Evolutionary conservation across 768 basidiomycete species (phyloP), one percentile per base, ranked within the genome.

Genomic region (Leccinellum rugosiceps): DNA sequence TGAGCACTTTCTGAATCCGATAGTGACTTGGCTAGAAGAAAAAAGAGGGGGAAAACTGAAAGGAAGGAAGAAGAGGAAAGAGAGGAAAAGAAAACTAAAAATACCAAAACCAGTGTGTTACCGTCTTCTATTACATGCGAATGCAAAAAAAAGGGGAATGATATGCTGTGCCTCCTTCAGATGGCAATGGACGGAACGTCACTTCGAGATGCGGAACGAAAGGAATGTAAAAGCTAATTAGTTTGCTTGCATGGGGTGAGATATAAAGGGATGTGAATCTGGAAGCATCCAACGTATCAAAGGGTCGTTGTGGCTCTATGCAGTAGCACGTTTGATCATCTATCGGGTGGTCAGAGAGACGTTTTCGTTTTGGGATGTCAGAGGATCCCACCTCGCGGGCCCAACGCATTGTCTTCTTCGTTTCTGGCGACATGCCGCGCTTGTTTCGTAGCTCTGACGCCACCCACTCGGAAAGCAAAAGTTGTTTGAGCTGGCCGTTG

Each of bases 391-490:
- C 94, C 83, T 97, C 94, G 53, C 90, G 84, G 19, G 94, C 93
- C 93, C 94, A 97, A 60, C 91, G 88, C 76, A 93, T 78, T 3
- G 90, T 92, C 80, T 86, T 90, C 83, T 88, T 94, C 35, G 88
- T 88, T 63, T 94, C 92, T 43, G 78, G 72, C 7, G 84, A 81
- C 77, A 88, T 84, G 23, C 91, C 85, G 45, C 81, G 80, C 73
- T 87, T 92, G 50, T 82, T 79, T 60, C 90, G 83, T 64, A 95
- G 75, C 61, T 92, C 85, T 21, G 75, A 74, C 0, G 84, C 87
- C 60, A 90, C 75, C 94, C 95, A 97, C 34, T 87, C 86, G 41
- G 83, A 75, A 46, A 94, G 80, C 56, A 98, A 76, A 48, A 84
- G 72, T 28, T 88, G 86, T 78, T 92, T 92, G 65, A 98, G 80